Conservation (phyloP, 352 stramenopile genomes). For the Halophytophthora polymorphica region DNA sequence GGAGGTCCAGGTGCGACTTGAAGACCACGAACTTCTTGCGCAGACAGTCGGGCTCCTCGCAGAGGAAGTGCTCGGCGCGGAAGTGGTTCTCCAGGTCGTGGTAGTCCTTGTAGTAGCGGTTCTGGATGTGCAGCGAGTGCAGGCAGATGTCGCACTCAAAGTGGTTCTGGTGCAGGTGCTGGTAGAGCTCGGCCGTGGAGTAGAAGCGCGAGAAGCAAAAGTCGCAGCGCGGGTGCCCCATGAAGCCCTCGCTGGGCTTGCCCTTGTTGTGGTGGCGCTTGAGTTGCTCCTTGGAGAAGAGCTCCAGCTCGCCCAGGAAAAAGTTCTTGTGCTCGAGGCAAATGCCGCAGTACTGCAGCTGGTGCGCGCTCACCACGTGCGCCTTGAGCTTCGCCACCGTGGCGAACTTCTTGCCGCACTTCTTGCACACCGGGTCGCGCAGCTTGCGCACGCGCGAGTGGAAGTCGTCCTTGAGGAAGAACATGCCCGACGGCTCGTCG, state of each 20-base stretch:
- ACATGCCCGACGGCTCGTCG: slow-evolving; percentile 84
- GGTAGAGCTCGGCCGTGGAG: slow-evolving; percentile 83
- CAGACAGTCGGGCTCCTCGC: slow-evolving; percentile 80
- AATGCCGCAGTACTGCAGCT: slow-evolving; percentile 76
- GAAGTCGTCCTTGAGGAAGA: slow-evolving; percentile 81
- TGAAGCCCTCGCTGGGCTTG: slow-evolving; percentile 70
- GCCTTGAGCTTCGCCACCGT: slow-evolving; percentile 65
- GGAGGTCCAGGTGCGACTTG: slow-evolving; percentile 81
- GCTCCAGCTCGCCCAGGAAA: slow-evolving; percentile 76
- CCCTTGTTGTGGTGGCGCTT: slow-evolving; percentile 78
- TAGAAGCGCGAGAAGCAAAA: slow-evolving; percentile 89
- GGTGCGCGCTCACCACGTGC: slow-evolving; percentile 70
- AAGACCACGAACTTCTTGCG: slow-evolving; percentile 90
- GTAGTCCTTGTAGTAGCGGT: slow-evolving; percentile 92
- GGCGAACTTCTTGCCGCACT: slow-evolving; percentile 73
- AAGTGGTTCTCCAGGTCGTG: slow-evolving; percentile 90
- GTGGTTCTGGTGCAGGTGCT: slow-evolving; percentile 90
- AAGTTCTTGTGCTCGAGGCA: slow-evolving; percentile 89
- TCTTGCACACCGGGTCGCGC: slow-evolving; percentile 65
- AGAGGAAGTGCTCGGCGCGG: slow-evolving; percentile 85
- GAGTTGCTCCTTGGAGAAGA: slow-evolving; percentile 75
- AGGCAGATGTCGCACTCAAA: slow-evolving; percentile 91
- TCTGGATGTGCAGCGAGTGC: slow-evolving; percentile 69
- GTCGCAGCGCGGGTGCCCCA: slow-evolving; percentile 84
- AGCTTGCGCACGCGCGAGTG: slow-evolving; percentile 54